These are phyloP conservation scores for Pyrenophora tritici-repentis DNA, from an alignment of 2,329 filamentous ascomycete species.

Conservation along the genomic window DNA sequence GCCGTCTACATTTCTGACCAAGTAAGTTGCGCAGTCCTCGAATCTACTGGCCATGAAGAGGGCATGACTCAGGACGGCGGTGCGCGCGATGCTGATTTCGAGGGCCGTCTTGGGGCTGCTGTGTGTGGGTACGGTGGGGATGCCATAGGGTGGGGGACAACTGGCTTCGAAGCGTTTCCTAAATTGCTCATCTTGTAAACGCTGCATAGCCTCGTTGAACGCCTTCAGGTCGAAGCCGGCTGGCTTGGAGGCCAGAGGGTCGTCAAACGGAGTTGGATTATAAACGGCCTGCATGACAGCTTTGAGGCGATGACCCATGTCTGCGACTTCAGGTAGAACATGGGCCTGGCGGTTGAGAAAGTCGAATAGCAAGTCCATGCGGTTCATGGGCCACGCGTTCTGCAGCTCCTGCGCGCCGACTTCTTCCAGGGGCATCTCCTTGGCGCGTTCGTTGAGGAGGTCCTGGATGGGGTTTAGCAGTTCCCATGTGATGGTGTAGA, in stretches of 20 bases:
- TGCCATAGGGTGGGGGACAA: too few species aligned
- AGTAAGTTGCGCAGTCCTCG: too few species aligned
- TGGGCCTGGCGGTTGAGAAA: background rate
- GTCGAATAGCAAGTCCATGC: background rate
- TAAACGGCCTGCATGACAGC: background rate
- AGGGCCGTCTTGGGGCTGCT: too few species aligned
- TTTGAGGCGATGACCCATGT: slow-evolving; percentile 5
- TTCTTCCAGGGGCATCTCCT: slow-evolving; percentile 10
- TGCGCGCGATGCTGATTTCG: too few species aligned
- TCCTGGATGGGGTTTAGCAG: slow-evolving; percentile 3
- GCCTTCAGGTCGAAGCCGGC: too few species aligned
- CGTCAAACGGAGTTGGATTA: slow-evolving; percentile 4
- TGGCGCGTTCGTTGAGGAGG: slow-evolving; percentile 2
- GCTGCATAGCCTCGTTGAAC: too few species aligned
- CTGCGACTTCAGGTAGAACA: background rate
- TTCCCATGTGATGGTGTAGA: background rate
- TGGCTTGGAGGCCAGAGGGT: slow-evolving; percentile 3
- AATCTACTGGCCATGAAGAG: too few species aligned
- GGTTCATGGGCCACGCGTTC: slow-evolving; percentile 2
- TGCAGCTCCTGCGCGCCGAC: slow-evolving; percentile 7
- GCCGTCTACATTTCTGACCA: too few species aligned
- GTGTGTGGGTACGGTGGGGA: too few species aligned
- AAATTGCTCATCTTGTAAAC: too few species aligned
- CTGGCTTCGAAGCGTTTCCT: too few species aligned
- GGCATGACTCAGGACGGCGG: too few species aligned